Evolutionary conservation across 345 rosid species (phyloP).

Genomic region (Linum lewisii): DNA sequence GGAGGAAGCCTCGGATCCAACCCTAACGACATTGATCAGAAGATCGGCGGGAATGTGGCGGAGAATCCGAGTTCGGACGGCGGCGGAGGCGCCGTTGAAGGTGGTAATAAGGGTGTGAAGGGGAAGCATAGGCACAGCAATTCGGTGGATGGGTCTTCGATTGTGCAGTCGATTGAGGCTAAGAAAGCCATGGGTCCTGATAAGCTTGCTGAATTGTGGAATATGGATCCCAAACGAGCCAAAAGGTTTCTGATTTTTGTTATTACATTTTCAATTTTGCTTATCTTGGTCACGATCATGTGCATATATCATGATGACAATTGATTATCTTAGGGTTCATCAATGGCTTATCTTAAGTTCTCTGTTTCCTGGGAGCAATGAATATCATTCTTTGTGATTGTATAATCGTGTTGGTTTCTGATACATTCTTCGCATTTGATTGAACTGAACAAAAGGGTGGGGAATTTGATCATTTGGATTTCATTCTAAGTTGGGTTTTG

Average conservation of each 20-base stretch:
- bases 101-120: neutral
- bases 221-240: conserved; percentile 37
- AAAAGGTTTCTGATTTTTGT: conserved; percentile 27
- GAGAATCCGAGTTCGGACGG: neutral
- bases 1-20: conserved; percentile 40
- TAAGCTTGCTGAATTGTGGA: conserved; percentile 9
- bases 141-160: neutral
- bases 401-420: too few relatives aligned
- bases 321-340: too few relatives aligned
- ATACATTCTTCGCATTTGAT: too few relatives aligned
- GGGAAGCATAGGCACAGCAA: conserved; percentile 2
- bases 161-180: neutral
- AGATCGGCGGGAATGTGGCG: conserved; percentile 29
- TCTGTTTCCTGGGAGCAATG: too few relatives aligned
- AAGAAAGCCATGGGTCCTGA: conserved; percentile 11
- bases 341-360: too few relatives aligned
- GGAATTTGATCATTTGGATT: neutral
- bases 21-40: conserved; percentile 9
- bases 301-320: too few relatives aligned
- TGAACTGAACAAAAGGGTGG: too few relatives aligned
- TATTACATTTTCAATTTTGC: neutral
- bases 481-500: neutral
- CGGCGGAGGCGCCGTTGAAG: neutral
- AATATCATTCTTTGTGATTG: too few relatives aligned
- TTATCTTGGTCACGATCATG: too few relatives aligned